These are phyloP conservation scores for Larix kaempferi DNA, from an alignment of 75 land plant genomes.

Conservation along the genomic window DNA sequence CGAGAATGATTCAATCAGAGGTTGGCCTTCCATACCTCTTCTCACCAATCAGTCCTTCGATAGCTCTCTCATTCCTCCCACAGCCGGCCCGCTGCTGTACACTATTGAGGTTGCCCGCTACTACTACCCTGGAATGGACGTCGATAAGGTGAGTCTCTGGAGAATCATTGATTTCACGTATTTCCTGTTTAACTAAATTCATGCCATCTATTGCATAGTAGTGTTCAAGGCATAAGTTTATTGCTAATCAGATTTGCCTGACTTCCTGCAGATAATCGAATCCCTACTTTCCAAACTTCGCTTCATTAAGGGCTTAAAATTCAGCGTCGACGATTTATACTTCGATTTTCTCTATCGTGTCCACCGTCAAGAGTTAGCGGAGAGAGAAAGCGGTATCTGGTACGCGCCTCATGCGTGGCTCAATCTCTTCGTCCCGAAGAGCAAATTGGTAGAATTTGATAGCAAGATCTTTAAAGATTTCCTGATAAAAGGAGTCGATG, in stretches of 20 bases:
- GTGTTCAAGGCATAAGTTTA: too few relatives aligned
- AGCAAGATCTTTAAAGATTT: neutral
- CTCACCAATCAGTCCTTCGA: constrained; percentile 32
- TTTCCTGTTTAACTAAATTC: too few relatives aligned
- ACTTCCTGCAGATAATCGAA: neutral
- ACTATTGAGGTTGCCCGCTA: constrained; percentile 68
- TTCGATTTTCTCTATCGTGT: constrained; percentile 16
- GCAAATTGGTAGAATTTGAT: constrained; percentile 11
- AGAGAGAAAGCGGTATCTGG: constrained; percentile 3
- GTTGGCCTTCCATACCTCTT: constrained; percentile 60
- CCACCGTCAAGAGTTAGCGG: neutral
- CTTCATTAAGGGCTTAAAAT: neutral
- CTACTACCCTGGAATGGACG: constrained; percentile 12
- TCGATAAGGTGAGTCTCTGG: neutral
- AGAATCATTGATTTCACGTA: too few relatives aligned
- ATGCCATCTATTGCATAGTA: too few relatives aligned
- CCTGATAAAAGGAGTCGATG: too few relatives aligned
- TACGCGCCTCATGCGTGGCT: constrained; percentile 22
- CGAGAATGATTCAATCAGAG: constrained; percentile 51
- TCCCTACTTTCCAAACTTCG: constrained; percentile 3
- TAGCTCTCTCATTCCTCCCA: constrained; percentile 32
- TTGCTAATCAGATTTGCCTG: neutral
- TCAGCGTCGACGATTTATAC: constrained; percentile 6
- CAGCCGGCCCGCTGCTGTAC: constrained; percentile 70
- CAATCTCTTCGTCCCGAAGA: constrained; percentile 14